Percentiles rank a stretch among this genome's conserved stretches.
Conservation (phyloP, 2,329 filamentous ascomycete genomes). For the Botrytis cinerea region DNA sequence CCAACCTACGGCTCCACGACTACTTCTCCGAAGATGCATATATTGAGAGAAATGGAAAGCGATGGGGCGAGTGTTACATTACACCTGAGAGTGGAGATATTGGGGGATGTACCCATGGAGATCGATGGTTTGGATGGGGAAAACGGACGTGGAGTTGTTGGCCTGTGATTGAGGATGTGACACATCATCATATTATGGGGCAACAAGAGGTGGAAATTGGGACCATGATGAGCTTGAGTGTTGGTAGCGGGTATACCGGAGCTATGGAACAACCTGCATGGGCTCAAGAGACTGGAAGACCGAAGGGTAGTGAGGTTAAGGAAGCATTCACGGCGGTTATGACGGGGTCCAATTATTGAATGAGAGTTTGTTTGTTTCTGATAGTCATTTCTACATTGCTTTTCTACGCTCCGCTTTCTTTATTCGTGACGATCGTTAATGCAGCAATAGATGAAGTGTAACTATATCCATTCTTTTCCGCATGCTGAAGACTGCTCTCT, state of each 20-base stretch:
- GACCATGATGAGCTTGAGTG: not conserved
- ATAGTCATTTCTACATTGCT: not conserved
- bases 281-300: not conserved
- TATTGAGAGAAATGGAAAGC: constrained; percentile 32
- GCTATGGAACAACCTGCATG: not conserved
- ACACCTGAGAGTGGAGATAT: constrained; percentile 36
- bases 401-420: not conserved
- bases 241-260: constrained; percentile 11
- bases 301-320: constrained; percentile 22
- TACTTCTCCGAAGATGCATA: constrained; percentile 35
- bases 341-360: constrained; percentile 20
- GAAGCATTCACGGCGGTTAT: constrained; percentile 26
- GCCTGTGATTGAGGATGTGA: constrained; percentile 22
- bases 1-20: constrained; percentile 32
- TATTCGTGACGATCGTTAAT: not conserved
- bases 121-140: constrained; percentile 34
- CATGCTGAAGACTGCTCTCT: not conserved
- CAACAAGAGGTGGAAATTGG: constrained; percentile 1
- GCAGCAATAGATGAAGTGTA: not conserved
- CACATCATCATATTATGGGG: not conserved
- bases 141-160: constrained; percentile 36
- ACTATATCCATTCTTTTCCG: not conserved
- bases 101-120: constrained; percentile 31
- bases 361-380: not conserved
- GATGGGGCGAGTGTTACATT: constrained; percentile 35